Conservation (phyloP, 352 stramenopile genomes). For the Lagenidium giganteum region DNA sequence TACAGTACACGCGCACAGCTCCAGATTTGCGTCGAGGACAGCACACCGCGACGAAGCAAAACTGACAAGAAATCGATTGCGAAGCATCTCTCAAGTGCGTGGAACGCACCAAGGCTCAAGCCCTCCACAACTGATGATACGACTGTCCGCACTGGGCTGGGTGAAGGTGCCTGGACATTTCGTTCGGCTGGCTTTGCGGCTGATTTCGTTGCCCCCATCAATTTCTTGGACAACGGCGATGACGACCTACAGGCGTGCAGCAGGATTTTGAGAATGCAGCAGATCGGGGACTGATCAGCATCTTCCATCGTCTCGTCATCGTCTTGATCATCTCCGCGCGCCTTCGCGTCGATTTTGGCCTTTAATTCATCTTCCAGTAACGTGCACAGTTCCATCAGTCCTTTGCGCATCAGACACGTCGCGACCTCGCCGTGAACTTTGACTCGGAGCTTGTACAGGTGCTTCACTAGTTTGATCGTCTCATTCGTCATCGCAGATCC, state of each 20-base stretch:
- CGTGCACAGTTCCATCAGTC: constrained; percentile 36
- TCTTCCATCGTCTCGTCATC: constrained; percentile 42
- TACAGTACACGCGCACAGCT: constrained; percentile 38
- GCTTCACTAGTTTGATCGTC: constrained; percentile 23
- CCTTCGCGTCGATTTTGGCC: constrained; percentile 13
- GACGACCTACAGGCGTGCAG: constrained; percentile 60
- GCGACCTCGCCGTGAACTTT: constrained; percentile 74
- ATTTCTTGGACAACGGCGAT: constrained; percentile 54
- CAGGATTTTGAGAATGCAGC: constrained; percentile 73
- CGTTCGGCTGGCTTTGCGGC: no score
- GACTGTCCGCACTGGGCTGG: no score
- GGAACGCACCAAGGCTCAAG: no score
- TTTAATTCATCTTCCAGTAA: constrained; percentile 48
- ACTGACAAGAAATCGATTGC: constrained; percentile 58
- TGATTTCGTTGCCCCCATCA: no score
- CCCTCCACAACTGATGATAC: no score
- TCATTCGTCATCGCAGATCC: neutral
- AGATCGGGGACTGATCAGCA: constrained; percentile 57
- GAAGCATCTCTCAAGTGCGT: constrained; percentile 56
- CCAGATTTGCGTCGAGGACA: constrained; percentile 50
- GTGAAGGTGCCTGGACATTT: no score
- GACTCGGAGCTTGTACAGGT: constrained; percentile 52
- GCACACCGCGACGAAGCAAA: constrained; percentile 43
- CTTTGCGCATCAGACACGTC: constrained; percentile 40
- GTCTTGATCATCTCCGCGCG: constrained; percentile 23